Conservation (phyloP, 192 early-diverging fungal species). For the Backusella mclennaniae region DNA sequence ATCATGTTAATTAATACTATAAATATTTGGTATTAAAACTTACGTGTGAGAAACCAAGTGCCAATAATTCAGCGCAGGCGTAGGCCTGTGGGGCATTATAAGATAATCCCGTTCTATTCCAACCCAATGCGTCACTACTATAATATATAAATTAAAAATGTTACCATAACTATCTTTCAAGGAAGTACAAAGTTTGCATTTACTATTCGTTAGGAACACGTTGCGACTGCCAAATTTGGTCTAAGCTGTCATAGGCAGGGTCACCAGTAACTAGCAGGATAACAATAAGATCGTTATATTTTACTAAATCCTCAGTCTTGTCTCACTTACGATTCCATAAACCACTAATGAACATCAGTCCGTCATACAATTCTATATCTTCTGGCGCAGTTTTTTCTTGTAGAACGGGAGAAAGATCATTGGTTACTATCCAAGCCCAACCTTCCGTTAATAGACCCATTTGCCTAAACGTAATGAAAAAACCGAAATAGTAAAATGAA, state of each 20-base stretch:
- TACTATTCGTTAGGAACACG: constrained; percentile 16
- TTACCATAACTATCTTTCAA: not conserved
- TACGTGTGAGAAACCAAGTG: constrained; percentile 22
- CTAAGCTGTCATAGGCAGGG: constrained; percentile 12
- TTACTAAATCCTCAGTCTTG: not conserved
- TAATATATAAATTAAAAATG: not conserved
- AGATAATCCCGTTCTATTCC: constrained; percentile 9
- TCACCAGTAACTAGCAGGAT: constrained; percentile 20
- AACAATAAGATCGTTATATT: not conserved
- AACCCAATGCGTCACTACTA: constrained; percentile 1
- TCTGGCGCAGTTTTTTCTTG: not conserved
- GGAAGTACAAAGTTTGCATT: not conserved
- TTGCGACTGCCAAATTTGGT: constrained; percentile 6
- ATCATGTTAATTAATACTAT: not conserved
- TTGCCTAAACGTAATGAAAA: constrained; percentile 6
- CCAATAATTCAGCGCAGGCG: constrained; percentile 27
- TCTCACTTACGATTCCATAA: constrained; percentile 29
- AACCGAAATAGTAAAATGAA: not conserved
- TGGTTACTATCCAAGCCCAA: constrained; percentile 29
- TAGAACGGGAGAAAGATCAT: constrained; percentile 12
- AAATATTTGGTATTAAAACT: not conserved
- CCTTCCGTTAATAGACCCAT: constrained; percentile 22
- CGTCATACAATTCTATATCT: constrained; percentile 13
- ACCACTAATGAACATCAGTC: constrained; percentile 32
- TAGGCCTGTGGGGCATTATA: constrained; percentile 31